Evolutionary conservation across 1,284 basidiomycete species (phyloP), one percentile per base, ranked within the genome.

Genomic region (Amylostereum chailletii): DNA sequence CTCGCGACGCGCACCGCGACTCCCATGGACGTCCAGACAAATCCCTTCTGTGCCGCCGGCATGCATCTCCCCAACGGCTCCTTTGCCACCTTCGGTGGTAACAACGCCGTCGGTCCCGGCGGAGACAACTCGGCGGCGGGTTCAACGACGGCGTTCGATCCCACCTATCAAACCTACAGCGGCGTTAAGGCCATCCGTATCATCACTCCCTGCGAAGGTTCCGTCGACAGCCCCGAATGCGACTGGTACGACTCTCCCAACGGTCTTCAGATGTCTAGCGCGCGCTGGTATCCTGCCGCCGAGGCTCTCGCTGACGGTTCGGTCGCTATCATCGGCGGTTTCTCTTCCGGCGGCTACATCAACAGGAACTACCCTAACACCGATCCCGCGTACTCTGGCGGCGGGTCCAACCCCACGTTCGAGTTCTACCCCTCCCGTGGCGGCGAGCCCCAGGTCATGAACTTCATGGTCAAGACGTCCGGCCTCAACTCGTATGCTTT

Each of bases 401-500:
- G 79, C 51, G 81, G 76, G 26, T 77, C 82, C 0, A 76, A 83
- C 50, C 77, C 79, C 10, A 87, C 83, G 0, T 86, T 76, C 58
- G 86, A 94, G 71, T 93, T 92, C 67, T 95, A 78, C 68, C 93
- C 90, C n/a, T 68, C 79, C 9, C 75, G 69, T 49, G 75, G 79
- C 33, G 64, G 69, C 44, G 61, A 69, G 2, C 73, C 84, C 1
- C 71, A 81, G 57, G 70, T 76, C 26, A 84, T 95, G 72, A 70
- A 86, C 49, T 88, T 96, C 69, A 77, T 96, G 69, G 67, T 79
- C 53, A 74, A 79, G 40, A 92, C 93, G 0, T 86, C 90, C 37
- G 93, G 93, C 46, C 77, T 94, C 59, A 97, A 97, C 68, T 75
- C 93, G 4, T 97, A 94, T 58, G 81, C 91, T 0, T 82, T 92